Base-by-base conservation (phyloP, 305 asterid species). In the Rubia peregrina region DNA sequence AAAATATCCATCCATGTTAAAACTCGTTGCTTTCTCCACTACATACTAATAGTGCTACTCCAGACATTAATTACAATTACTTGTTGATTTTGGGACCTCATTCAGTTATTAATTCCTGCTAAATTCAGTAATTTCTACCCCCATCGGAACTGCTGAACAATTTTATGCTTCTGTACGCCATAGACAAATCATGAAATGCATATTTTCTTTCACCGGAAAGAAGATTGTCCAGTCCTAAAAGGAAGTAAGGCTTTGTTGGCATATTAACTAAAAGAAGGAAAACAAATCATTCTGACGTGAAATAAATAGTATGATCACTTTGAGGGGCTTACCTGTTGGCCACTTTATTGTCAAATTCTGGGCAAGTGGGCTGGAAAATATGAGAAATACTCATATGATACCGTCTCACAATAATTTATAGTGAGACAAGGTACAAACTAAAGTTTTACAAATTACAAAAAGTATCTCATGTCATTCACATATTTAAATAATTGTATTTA, bases 111-210 rank as follows among this genome's bases (percentile, higher is more conserved):
- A 51, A 51, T 17, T 17, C 16, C 21, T 46, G 62, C 74, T 7
- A 49, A 62, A 61, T 74, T 44, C 11, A 40, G 70, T 13, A 69
- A 74, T 40, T 51, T 40, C 62, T 57, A 55, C 40, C 56, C 9
- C 42, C 6, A 6, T 21, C 16, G 26, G 66, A 69, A 56, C 8
- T 22, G 42, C 56, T 16, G 17, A 51, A 17, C 59, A 51, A 17
- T 17, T 21, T 51, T 38, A 68, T 38, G n/a, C 44, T 62, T 63
- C 49, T 17, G 12, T 12, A 33, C 48, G 44, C 26, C 42, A 68
- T 49, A 49, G 21, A 4, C 44, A 9, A 65, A 67, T 57, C 16
- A 57, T 19, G 30, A 8, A 57, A 10, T 57, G 62, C 44, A 14
- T 13, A 21, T 21, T 70, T 40, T 21, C 21, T 6, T 6, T 38